Evolutionary conservation across 192 early-diverging fungal species (phyloP), one percentile per base, ranked within the genome.

Genomic region (Podila epicladia): DNA sequence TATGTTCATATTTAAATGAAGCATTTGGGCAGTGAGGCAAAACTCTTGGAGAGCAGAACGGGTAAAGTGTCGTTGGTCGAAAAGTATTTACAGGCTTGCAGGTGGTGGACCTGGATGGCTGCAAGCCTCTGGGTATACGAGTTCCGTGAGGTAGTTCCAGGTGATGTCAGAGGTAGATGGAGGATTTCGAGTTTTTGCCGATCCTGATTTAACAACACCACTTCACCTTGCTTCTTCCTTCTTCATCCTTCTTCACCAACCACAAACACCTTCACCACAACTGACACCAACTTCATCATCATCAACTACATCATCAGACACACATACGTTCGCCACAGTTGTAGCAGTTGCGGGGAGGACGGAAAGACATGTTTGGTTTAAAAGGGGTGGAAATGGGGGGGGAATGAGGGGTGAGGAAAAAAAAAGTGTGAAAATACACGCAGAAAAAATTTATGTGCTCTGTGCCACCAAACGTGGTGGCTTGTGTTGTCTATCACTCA

Each of bases 241-340:
- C 26, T 26, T 24, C 20, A 55, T 26, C 17, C 28, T 62, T n/a
- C 31, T 19, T 35, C 29, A n/a, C 31, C 28, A 20, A 63, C 20
- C 31, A 31, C 15, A 37, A 35, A 63, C 33, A n/a, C 62, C 20
- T 37, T 33, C 33, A 63, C 62, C 28, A 29, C 15, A 22, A 33
- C 31, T 37, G 33, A 63, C 62, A 63, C 29, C 62, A 17, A 55
- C 53, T 24, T 24, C 24, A 22, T 58, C 62, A 58, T 49, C 57
- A 61, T 24, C n/a, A 33, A 65, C 57, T 60, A n/a, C 64, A 24
- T 57, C 31, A 45, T 58, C 32, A 3, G 28, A 65, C 50, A 79
- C 71, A 79, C 75, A 69, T 79, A 79, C 75, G 75, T 71, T 79
- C 69, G 70, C 75, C 75, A 55, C 75, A 79, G 70, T 69, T 79